Conservation (phyloP, 192 early-diverging fungal genomes). For the Rhizophagus prolifer region DNA sequence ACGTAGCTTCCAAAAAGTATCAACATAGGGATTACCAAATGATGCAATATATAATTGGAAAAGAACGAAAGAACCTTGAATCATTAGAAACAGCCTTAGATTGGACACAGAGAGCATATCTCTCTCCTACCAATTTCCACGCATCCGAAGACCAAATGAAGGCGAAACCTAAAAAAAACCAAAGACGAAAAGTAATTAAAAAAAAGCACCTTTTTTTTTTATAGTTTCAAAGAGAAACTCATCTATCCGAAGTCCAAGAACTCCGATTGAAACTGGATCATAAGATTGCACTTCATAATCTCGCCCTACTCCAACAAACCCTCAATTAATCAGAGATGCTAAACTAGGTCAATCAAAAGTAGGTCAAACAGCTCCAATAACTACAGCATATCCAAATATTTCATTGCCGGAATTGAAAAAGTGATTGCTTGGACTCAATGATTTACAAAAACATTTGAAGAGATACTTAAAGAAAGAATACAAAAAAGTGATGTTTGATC, state of each 20-base stretch:
- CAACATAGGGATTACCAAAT: slow-evolving; percentile 52
- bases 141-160: too few relatives aligned
- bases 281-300: slow-evolving; percentile 59
- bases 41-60: slow-evolving; percentile 57
- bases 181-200: too few relatives aligned
- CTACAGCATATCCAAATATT: not conserved
- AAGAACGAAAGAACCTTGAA: slow-evolving; percentile 59
- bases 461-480: not conserved
- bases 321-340: not conserved
- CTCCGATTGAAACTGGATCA: slow-evolving; percentile 45
- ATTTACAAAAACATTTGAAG: not conserved
- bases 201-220: too few relatives aligned
- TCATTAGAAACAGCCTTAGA: slow-evolving; percentile 59
- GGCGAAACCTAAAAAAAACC: too few relatives aligned
- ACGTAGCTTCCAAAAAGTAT: slow-evolving; percentile 51
- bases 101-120: slow-evolving; percentile 44
- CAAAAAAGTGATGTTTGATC: not conserved
- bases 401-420: not conserved
- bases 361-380: not conserved
- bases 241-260: too few relatives aligned
- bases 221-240: too few relatives aligned
- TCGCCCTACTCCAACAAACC: slow-evolving; percentile 81
- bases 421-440: not conserved
- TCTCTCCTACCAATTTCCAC: too few relatives aligned
- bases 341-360: not conserved